Evolutionary conservation across 2,329 filamentous ascomycete genomes (phyloP).

Genomic region (Pseudogymnoascus sp.): DNA sequence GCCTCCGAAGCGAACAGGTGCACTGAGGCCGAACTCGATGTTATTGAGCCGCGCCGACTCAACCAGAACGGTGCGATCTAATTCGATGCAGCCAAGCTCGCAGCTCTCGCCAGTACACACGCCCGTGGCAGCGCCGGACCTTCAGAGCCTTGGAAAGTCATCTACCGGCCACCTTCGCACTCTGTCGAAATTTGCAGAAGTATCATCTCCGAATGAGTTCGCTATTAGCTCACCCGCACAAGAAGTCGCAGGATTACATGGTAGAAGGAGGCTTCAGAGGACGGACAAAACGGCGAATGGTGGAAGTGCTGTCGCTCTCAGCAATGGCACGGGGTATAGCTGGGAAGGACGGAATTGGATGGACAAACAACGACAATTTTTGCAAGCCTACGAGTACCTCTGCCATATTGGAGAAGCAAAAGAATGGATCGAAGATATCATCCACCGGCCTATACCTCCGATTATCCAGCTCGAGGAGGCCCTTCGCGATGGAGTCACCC

Average conservation of each 20-base stretch:
- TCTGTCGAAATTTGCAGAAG: slow-evolving; percentile 74
- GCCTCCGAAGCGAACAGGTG: slow-evolving; percentile 12
- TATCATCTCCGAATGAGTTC: slow-evolving; percentile 71
- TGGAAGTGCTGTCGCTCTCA: slow-evolving; percentile 36
- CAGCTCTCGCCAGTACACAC: slow-evolving; percentile 30
- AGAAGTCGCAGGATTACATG: slow-evolving; percentile 81
- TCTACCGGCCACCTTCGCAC: slow-evolving; percentile 85
- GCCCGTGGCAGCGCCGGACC: slow-evolving; percentile 59
- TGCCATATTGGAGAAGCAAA: slow-evolving; percentile 99
- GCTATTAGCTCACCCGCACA: slow-evolving; percentile 69
- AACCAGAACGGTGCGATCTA: slow-evolving; percentile 30
- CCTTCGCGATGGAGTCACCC: slow-evolving; percentile 82
- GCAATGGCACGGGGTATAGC: slow-evolving; percentile 48
- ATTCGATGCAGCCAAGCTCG: slow-evolving; percentile 32
- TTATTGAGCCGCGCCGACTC: slow-evolving; percentile 52
- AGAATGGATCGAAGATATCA: slow-evolving; percentile 95
- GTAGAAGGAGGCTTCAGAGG: slow-evolving; percentile 74
- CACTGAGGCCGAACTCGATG: slow-evolving; percentile 51
- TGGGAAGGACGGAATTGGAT: slow-evolving; percentile 93
- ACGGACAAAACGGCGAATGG: slow-evolving; percentile 43
- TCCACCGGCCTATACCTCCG: slow-evolving; percentile 75
- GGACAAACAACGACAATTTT: slow-evolving; percentile 94
- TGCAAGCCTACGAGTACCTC: slow-evolving; percentile 96
- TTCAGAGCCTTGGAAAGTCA: slow-evolving; percentile 77
- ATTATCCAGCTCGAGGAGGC: slow-evolving; percentile 93